Base-by-base conservation (phyloP, 768 basidiomycete species). In the Exidia glandulosa region DNA sequence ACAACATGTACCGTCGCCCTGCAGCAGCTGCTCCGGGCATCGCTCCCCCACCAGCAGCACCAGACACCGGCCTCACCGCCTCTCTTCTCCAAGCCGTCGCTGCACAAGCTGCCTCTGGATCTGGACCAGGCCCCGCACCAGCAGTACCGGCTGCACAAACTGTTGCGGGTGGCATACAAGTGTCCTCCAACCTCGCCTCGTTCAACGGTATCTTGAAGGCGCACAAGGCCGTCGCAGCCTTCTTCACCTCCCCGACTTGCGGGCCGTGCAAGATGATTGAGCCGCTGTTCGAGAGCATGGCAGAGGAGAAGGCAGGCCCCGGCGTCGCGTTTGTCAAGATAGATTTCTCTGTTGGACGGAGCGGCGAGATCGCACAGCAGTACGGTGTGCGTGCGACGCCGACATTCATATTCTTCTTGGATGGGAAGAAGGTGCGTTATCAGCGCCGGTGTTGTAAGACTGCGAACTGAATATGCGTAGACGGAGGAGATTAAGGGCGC, bases 391-490 rank as follows among this genome's bases (percentile, higher is more conserved):
- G 78, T 16, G 92, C 80, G 19, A 95, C 90, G 2, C 94, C 94
- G 4, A 94, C 91, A 1, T 95, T 97, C 67, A 74, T 88, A 41
- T 94, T 96, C 73, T 97, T 92, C 74, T 70, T 85, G 62, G 78
- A 88, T 61, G 90, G 86, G 1, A 76, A 79, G 57, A 84, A 88
- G 82, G 88, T 87, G 45, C 50, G 73, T 61, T 2, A 14, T 32
- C 41, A 16, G 32, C n/a, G 57, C 29, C 5, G 52, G 55, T 13
- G 1, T 36, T 31, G 16, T 25, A n/a, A 41, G 54, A n/a, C 30
- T 16, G 47, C 33, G 55, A 54, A 36, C 56, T 48, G 48, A 32
- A 19, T 58, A 59, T 34, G 27, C 41, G 14, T 64, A 91, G 88
- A 73, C 79, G 3, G 74, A 83, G 32, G 88, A 91, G 66, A 57